Percentiles rank a stretch among this genome's conserved stretches.
Evolutionary conservation across 306 rosid species (phyloP).

Genomic region (Astragalus glycyphyllos): DNA sequence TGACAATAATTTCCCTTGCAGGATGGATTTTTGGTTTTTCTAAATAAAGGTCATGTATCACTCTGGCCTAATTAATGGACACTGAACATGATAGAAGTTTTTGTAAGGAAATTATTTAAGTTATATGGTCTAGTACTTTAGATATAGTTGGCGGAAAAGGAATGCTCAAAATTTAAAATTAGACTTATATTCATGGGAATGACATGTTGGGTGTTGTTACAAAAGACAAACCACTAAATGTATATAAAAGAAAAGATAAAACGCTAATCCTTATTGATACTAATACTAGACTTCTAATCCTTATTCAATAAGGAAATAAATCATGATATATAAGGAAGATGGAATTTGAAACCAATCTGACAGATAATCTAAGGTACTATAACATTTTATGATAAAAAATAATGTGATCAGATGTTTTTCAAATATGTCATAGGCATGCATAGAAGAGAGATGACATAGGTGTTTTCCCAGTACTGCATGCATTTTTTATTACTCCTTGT

Average conservation of each 20-base stretch:
- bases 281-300: neutral
- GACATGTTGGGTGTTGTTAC: neutral
- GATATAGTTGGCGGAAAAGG: neutral
- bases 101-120: constrained; percentile 18
- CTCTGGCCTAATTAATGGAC: constrained; percentile 10
- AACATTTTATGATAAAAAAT: neutral
- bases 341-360: neutral
- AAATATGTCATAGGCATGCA: no score
- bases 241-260: neutral
- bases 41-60: constrained; percentile 15
- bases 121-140: neutral
- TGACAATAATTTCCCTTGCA: constrained; percentile 7
- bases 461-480: constrained; percentile 10
- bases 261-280: neutral
- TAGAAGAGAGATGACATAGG: neutral
- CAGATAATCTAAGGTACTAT: neutral
- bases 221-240: neutral
- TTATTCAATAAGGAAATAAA: neutral
- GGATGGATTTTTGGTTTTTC: constrained; percentile 39
- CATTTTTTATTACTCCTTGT: constrained; percentile 19
- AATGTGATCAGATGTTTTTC: no score
- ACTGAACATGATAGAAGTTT: neutral
- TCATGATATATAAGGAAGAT: neutral
- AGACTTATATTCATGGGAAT: neutral
- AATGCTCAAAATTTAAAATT: neutral